Base-by-base conservation (phyloP, 176 grass and related monocot genomes). In the Rhynchospora pubera region DNA sequence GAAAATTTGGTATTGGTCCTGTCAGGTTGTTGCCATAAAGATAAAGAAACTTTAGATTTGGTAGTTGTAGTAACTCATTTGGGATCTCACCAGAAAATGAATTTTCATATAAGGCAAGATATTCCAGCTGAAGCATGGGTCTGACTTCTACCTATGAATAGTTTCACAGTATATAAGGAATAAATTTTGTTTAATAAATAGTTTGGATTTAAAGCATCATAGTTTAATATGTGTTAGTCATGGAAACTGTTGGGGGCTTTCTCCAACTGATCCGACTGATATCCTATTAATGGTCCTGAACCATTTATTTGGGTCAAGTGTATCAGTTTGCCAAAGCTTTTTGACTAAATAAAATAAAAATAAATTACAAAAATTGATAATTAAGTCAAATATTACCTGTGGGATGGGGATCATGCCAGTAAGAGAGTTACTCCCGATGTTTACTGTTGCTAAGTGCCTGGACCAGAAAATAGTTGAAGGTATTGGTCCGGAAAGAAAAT, bases 71-170 rank as follows among this genome's bases (percentile, higher is more conserved):
- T 0, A 93, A 78, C 32, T 52, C 57, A 6, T 51, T 69, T 11
- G 88, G 86, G 52, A 96, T 87, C 4, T 59, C 13, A 3, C 93
- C 93, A 2, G 82, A 34, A 64, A 97, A 50, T 9, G 21, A 59
- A 65, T 97, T 97, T 15, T 61, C 5, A 18, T 70, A 85, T 62
- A 93, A 77, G 74, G 84, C 81, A 6, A 97, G 58, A 42, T 68
- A 76, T 69, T 80, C 83, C 10, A 91, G 80, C 42, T 23, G 62
- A 44, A 32, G 66, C 21, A 65, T 62, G 24, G n/a, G 15, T 9
- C 51, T 14, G 12, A 83, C 56, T 24, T 68, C 64, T 30, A 4
- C 22, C 64, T 68, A 30, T 12, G 24, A 68, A 68, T 28, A 7
- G 30, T 48, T 48, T 48, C 9, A 48, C 7, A 48, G 46, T 0